A percentile compares a stretch with the other conserved stretches of the same genome.
Evolutionary conservation across 2,329 filamentous ascomycete genomes (phyloP).

Genomic region (Parafenestella ontariensis): DNA sequence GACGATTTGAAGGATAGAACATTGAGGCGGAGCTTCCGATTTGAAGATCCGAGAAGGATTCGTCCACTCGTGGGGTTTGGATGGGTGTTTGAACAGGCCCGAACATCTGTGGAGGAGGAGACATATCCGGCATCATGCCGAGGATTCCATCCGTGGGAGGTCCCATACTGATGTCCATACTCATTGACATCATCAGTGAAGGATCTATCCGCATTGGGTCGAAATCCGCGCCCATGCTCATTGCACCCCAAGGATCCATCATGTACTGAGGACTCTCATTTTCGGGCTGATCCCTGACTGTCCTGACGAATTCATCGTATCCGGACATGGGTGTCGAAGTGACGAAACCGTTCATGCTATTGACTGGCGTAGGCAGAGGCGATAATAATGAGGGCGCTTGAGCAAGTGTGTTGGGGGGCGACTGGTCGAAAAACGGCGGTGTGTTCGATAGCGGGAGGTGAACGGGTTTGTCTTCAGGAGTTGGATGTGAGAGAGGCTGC

Average conservation of each 20-base stretch:
- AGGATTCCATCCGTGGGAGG: constrained; percentile 51
- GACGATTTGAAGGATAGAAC: constrained; percentile 50
- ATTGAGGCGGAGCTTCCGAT: constrained; percentile 52
- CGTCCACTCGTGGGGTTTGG: constrained; percentile 56
- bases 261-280: constrained; percentile 55
- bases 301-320: constrained; percentile 54
- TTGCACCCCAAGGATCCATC: constrained; percentile 57
- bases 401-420: constrained; percentile 43
- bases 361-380: constrained; percentile 47
- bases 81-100: constrained; percentile 55
- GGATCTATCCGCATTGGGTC: constrained; percentile 55
- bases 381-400: constrained; percentile 44
- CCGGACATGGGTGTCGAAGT: constrained; percentile 55
- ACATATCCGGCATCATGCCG: constrained; percentile 55
- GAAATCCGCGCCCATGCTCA: constrained; percentile 54
- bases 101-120: constrained; percentile 43
- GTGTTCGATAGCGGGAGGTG: constrained; percentile 37
- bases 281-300: constrained; percentile 51
- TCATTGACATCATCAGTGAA: constrained; percentile 54
- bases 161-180: constrained; percentile 54
- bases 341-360: constrained; percentile 50
- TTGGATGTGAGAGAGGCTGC: constrained; percentile 38
- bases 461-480: constrained; percentile 43
- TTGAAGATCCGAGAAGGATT: constrained; percentile 56
- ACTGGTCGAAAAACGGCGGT: constrained; percentile 53